Percentiles rank a stretch among this genome's conserved stretches.
Conservation (phyloP, 495 filamentous ascomycete species). For the Talaromyces thailandensis region DNA sequence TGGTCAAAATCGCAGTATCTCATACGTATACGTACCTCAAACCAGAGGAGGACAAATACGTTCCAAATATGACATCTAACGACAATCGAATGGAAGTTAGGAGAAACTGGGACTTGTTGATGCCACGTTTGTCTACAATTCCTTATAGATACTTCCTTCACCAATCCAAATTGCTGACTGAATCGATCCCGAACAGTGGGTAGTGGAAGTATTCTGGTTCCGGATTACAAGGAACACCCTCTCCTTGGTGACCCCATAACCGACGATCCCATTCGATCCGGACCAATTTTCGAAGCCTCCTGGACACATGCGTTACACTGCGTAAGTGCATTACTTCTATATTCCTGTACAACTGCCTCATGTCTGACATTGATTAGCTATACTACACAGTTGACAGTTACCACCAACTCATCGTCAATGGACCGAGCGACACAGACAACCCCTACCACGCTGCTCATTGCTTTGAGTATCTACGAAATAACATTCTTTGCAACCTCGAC, state of each 20-base stretch:
- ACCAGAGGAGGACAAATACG: constrained; percentile 14
- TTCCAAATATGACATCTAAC: constrained; percentile 19
- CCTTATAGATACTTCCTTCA: no score
- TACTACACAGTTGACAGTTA: constrained; percentile 22
- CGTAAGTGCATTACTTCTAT: neutral
- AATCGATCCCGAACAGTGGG: constrained; percentile 7
- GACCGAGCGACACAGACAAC: constrained; percentile 13
- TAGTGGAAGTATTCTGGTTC: constrained; percentile 17
- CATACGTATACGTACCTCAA: constrained; percentile 18
- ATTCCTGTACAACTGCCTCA: neutral
- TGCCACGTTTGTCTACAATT: constrained; percentile 12
- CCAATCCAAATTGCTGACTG: neutral
- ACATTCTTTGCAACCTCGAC: constrained; percentile 18
- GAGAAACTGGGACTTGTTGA: constrained; percentile 20
- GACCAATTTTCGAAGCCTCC: constrained; percentile 19
- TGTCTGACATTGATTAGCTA: constrained; percentile 1
- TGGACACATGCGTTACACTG: constrained; percentile 24
- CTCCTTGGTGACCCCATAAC: constrained; percentile 19
- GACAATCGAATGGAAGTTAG: constrained; percentile 16
- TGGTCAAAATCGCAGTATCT: constrained; percentile 5
- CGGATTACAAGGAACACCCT: constrained; percentile 17
- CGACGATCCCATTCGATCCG: constrained; percentile 18
- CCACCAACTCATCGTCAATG: constrained; percentile 17
- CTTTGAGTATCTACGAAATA: constrained; percentile 21
- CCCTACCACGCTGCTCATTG: constrained; percentile 20